Base-by-base conservation (phyloP, 192 early-diverging fungal genomes). In the Radiomyces spectabilis region DNA sequence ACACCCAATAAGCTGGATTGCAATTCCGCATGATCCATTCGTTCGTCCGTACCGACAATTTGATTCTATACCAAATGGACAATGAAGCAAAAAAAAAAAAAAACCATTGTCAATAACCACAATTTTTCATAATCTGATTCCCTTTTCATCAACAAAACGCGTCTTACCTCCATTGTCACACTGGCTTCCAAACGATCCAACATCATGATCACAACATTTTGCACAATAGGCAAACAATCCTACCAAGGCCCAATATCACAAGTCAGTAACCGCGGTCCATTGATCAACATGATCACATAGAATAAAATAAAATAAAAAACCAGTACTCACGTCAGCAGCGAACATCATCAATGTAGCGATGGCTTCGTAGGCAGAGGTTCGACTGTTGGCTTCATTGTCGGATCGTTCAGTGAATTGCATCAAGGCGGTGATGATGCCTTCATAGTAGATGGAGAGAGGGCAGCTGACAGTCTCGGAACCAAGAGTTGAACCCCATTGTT, bases 1-100 rank as follows among this genome's bases (percentile, higher is more conserved):
- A 94, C 85, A 68, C 86, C 88, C 63, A 89, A 87, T 43, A 99
- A 76, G 76, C 93, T 95, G 31, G 93, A 88, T 68, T 96, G 93
- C 35, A 90, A 73, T 63, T 99, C 94, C 42, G 81, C 76, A 43
- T 93, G 85, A 12, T 68, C 77, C 29, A 82, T 73, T 12, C 88
- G 77, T 63, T 98, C 94, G 68, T 98, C 95, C 10, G 68, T 61
- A 63, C 80, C 83, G 9, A 95, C 78, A 38, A 92, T 79, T 68
- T 94, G 84, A 55, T 76, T 80, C 63, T 87, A 72, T 35, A 67
- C n/a, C n/a, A n/a, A 35, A 15, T 16, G 37, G 19, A 1, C 16
- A 22, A 55, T 12, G 22, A 32, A 18, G 42, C 24, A 30, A 31
- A 40, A 31, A 35, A 57, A 45, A 55, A 30, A 31, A 55, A 16